Percentiles rank a stretch among this genome's conserved stretches.
Conservation (phyloP, 208 protist genomes). For the Trypanosoma scelopori region DNA sequence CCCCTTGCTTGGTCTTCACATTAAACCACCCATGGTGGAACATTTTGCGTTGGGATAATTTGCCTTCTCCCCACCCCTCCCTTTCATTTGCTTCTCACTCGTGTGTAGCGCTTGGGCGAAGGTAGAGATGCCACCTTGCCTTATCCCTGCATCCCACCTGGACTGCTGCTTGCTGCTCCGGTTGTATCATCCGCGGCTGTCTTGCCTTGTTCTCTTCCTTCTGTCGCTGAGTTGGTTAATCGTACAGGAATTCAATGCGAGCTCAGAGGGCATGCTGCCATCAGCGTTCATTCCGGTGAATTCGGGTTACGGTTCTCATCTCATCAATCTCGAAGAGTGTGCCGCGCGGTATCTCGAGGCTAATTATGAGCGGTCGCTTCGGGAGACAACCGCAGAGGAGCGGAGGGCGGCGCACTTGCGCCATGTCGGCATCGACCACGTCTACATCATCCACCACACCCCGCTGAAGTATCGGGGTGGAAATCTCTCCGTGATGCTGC, state of each 20-base stretch:
- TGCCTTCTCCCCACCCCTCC: too few species aligned
- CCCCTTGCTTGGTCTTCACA: too few species aligned
- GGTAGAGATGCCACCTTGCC: too few species aligned
- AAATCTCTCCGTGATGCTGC: conserved; percentile 14
- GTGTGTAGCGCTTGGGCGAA: too few species aligned
- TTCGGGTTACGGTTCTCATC: background rate
- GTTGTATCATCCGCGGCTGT: too few species aligned
- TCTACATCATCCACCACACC: conserved; percentile 41
- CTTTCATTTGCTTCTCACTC: too few species aligned
- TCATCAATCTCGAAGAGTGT: conserved; percentile 14
- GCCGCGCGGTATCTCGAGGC: conserved; percentile 12
- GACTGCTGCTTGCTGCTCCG: background rate
- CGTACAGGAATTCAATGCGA: background rate
- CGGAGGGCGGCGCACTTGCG: background rate
- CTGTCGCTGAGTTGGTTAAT: background rate
- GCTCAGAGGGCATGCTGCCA: background rate
- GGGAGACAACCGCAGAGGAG: background rate
- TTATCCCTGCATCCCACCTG: too few species aligned
- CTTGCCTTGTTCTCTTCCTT: conserved; percentile 13
- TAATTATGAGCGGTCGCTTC: conserved; percentile 14
- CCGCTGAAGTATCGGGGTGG: conserved; percentile 12
- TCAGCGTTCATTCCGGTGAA: background rate
- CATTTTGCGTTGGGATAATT: too few species aligned
- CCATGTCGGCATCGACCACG: conserved; percentile 24
- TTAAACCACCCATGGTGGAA: too few species aligned